These are phyloP conservation scores for Taiozyma sp. DNA, from an alignment of 1,139 yeast species.

Conservation along the genomic window DNA sequence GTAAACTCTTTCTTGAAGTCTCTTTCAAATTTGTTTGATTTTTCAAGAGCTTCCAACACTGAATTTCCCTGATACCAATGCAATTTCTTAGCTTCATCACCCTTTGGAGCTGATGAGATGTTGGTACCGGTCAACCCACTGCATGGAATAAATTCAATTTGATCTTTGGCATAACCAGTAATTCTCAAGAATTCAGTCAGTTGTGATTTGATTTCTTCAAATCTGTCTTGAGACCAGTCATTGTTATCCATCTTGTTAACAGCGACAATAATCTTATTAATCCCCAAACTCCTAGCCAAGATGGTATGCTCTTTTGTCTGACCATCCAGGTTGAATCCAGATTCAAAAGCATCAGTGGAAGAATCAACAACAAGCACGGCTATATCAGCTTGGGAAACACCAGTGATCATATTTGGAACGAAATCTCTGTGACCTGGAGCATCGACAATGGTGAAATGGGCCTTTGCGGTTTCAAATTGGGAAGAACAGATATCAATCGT, in stretches of 20 bases:
- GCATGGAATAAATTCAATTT: constrained; percentile 71
- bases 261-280: constrained; percentile 70
- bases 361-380: constrained; percentile 58
- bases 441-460: constrained; percentile 83
- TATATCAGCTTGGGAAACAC: constrained; percentile 80
- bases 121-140: constrained; percentile 86
- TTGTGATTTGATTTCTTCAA: constrained; percentile 54
- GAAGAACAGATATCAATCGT: constrained; percentile 92
- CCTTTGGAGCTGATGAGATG: constrained; percentile 47
- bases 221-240: constrained; percentile 67
- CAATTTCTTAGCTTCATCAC: constrained; percentile 25
- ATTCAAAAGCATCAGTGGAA: constrained; percentile 79
- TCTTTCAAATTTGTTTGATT: constrained; percentile 23
- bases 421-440: constrained; percentile 99
- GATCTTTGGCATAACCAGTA: constrained; percentile 51
- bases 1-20: constrained; percentile 32
- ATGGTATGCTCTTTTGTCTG: constrained; percentile 94
- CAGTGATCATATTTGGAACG: constrained; percentile 98
- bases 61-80: constrained; percentile 71
- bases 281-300: constrained; percentile 78
- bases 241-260: constrained; percentile 84
- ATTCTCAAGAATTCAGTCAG: constrained; percentile 56
- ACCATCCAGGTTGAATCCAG: constrained; percentile 83
- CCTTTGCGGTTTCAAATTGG: constrained; percentile 61
- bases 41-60: constrained; percentile 52